These are phyloP conservation scores for Zasmidium angulare DNA, from an alignment of 2,329 filamentous ascomycete genomes.

Conservation along the genomic window DNA sequence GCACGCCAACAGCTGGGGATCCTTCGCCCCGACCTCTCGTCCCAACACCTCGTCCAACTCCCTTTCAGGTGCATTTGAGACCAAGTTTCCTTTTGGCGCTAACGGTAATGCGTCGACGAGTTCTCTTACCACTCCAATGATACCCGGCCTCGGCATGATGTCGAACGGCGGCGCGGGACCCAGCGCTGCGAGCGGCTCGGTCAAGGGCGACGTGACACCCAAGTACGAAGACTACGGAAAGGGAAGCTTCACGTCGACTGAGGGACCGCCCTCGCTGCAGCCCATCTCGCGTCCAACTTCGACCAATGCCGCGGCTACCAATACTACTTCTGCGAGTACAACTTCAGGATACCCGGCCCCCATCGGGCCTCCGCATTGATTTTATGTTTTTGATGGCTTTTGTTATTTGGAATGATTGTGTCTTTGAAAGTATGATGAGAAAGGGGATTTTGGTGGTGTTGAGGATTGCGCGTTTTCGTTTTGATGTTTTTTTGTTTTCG, in stretches of 20 bases:
- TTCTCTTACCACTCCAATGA: slow-evolving; percentile 39
- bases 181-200: slow-evolving; percentile 18
- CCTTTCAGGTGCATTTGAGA: slow-evolving; percentile 61
- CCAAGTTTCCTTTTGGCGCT: slow-evolving; percentile 63
- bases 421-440: slow-evolving; percentile 9
- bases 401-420: too few relatives aligned
- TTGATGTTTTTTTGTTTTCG: slow-evolving; percentile 14
- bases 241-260: slow-evolving; percentile 19
- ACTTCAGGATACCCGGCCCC: slow-evolving; percentile 42
- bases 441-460: slow-evolving; percentile 1
- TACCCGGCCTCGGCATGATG: slow-evolving; percentile 40
- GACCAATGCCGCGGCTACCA: slow-evolving; percentile 21
- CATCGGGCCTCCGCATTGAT: slow-evolving; percentile 40
- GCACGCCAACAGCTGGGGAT: slow-evolving; percentile 49
- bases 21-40: slow-evolving; percentile 53
- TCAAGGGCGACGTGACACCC: slow-evolving; percentile 37
- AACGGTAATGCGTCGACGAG: slow-evolving; percentile 40
- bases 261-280: slow-evolving; percentile 16
- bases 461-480: slow-evolving; percentile 4
- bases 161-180: slow-evolving; percentile 17
- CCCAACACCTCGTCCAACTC: slow-evolving; percentile 66
- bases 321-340: slow-evolving; percentile 29
- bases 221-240: slow-evolving; percentile 32
- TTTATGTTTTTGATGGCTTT: slow-evolving; percentile 13
- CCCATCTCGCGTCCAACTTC: slow-evolving; percentile 22